Evolutionary conservation across 2,329 filamentous ascomycete species (phyloP).

Genomic region (Nothopassalora personata): DNA sequence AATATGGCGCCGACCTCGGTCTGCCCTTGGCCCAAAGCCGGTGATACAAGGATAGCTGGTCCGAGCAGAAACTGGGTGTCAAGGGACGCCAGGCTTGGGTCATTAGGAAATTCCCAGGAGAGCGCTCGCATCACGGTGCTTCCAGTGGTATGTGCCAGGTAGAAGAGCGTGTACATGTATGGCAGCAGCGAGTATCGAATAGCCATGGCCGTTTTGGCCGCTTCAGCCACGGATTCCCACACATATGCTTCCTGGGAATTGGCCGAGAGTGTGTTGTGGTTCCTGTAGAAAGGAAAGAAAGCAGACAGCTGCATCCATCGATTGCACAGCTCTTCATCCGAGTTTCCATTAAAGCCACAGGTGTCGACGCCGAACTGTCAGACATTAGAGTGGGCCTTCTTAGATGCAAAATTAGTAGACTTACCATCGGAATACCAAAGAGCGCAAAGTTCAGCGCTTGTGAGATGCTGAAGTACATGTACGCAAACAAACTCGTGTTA

Average conservation of each 20-base stretch:
- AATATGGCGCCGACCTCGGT: conserved; percentile 62
- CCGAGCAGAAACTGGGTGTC: conserved; percentile 71
- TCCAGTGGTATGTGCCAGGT: conserved; percentile 59
- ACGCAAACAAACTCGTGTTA: conserved; percentile 64
- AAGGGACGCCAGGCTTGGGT: conserved; percentile 60
- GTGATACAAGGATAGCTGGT: conserved; percentile 59
- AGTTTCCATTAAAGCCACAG: conserved; percentile 65
- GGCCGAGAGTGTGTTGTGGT: conserved; percentile 63
- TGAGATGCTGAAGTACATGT: conserved; percentile 71
- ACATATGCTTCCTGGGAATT: conserved; percentile 65
- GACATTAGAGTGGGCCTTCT: not conserved
- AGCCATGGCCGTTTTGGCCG: conserved; percentile 60
- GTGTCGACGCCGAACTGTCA: conserved; percentile 62
- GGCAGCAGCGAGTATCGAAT: conserved; percentile 67
- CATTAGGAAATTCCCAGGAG: conserved; percentile 68
- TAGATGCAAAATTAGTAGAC: not conserved
- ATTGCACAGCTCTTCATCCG: conserved; percentile 64
- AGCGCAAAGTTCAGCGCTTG: conserved; percentile 70
- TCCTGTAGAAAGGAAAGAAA: conserved; percentile 74
- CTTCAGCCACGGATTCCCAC: conserved; percentile 62
- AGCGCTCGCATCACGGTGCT: conserved; percentile 68
- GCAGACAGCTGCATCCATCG: conserved; percentile 63
- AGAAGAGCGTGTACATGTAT: conserved; percentile 71
- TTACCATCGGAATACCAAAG: conserved; percentile 66
- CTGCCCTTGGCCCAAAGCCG: conserved; percentile 60